Percentiles rank a stretch among this genome's conserved stretches.
Conservation (phyloP, 345 rosid species). For the Moricandia moricandioides region DNA sequence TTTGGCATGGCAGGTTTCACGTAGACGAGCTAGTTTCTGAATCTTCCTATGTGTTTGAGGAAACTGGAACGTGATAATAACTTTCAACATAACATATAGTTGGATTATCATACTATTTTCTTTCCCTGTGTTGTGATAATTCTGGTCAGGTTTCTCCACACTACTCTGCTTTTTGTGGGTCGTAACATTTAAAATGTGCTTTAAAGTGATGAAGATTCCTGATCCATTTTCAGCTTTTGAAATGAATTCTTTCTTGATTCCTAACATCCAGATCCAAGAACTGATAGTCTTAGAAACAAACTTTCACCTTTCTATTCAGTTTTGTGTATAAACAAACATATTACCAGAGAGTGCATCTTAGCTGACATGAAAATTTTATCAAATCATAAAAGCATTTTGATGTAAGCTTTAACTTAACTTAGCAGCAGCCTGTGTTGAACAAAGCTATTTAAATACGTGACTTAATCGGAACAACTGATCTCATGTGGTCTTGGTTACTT, state of each 20-base stretch:
- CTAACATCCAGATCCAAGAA: neutral
- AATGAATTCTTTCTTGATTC: neutral
- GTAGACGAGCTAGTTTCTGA: slow-evolving; percentile 25
- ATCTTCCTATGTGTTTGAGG: slow-evolving; percentile 18
- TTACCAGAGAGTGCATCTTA: neutral
- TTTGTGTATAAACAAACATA: neutral
- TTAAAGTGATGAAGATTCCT: neutral
- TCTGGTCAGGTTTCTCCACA: slow-evolving; percentile 3
- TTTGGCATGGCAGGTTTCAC: slow-evolving; percentile 25
- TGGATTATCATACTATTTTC: slow-evolving; percentile 26
- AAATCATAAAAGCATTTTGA: neutral
- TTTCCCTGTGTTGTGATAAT: slow-evolving; percentile 2
- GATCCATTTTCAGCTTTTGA: neutral
- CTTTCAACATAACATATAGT: slow-evolving; percentile 23
- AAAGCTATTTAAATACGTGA: slow-evolving; percentile 27
- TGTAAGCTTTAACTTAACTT: neutral
- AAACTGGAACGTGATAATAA: neutral
- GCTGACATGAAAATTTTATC: neutral
- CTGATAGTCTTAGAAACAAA: neutral
- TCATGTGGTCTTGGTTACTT: neutral
- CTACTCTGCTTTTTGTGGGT: too few species aligned
- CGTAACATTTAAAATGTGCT: too few species aligned
- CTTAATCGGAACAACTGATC: slow-evolving; percentile 1
- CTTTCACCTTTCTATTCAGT: neutral
- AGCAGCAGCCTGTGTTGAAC: neutral